phyloP scores from a whole-genome alignment of 345 rosid species.

The Cardamine occulta region DNA sequence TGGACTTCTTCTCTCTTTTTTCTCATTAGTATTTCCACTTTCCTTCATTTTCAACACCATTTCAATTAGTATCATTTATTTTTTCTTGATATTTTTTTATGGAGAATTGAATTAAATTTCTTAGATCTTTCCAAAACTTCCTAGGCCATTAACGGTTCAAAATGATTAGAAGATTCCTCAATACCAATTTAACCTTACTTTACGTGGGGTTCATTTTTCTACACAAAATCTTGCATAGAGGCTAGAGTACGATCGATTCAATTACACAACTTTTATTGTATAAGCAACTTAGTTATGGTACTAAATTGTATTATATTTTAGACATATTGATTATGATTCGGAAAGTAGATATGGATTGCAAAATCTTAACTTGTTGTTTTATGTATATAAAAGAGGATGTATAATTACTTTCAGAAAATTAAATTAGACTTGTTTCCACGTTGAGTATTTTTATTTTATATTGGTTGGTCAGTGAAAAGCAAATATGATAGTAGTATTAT shows the following conservation, averaged over 20 bases:
- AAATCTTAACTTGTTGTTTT: slow-evolving; percentile 7
- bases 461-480: slow-evolving; percentile 11
- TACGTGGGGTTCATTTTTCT: slow-evolving; percentile 3
- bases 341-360: background rate
- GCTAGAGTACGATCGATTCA: background rate
- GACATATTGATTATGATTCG: slow-evolving; percentile 4
- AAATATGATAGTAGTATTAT: slow-evolving; percentile 8
- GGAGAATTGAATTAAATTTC: slow-evolving; percentile 9
- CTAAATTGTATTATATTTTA: background rate
- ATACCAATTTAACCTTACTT: background rate
- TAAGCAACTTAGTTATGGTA: slow-evolving; percentile 1
- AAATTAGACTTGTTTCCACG: slow-evolving; percentile 6
- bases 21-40: slow-evolving; percentile 24
- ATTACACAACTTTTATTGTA: background rate
- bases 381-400: background rate
- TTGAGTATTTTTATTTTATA: background rate
- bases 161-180: slow-evolving; percentile 15
- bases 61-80: background rate
- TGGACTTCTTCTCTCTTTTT: slow-evolving; percentile 26
- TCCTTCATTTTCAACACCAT: slow-evolving; percentile 31
- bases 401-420: background rate
- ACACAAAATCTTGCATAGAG: background rate
- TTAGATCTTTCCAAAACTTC: slow-evolving; percentile 41
- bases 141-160: slow-evolving; percentile 20
- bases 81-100: background rate